Evolutionary conservation across 2,329 filamentous ascomycete genomes (phyloP).

Genomic region (Aspergillus neotritici): DNA sequence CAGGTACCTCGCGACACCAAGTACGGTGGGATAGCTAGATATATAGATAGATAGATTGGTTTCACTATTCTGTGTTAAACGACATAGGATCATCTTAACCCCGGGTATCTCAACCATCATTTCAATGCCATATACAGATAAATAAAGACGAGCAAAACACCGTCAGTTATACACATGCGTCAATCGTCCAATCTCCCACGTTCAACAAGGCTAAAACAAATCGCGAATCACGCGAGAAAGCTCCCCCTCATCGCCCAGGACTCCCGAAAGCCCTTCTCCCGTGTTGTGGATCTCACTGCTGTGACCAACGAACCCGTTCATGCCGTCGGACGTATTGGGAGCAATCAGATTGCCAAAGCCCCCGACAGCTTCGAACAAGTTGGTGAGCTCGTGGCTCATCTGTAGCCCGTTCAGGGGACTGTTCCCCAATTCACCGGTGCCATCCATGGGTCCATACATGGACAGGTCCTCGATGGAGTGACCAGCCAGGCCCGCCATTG

Average conservation of each 20-base stretch:
- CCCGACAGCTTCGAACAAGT: constrained; percentile 59
- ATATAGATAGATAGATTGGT: too few relatives aligned
- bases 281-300: constrained; percentile 39
- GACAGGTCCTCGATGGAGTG: constrained; percentile 56
- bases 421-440: constrained; percentile 41
- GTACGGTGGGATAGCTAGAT: too few relatives aligned
- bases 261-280: constrained; percentile 40
- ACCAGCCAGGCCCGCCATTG: constrained; percentile 61
- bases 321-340: constrained; percentile 28
- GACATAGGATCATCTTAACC: too few relatives aligned
- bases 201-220: constrained; percentile 44
- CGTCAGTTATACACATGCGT: background rate
- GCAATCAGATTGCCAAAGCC: constrained; percentile 43
- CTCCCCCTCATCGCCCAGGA: constrained; percentile 54
- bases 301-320: constrained; percentile 34
- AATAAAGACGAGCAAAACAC: background rate
- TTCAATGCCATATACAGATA: background rate
- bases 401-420: constrained; percentile 56
- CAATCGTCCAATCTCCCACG: background rate
- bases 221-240: constrained; percentile 55
- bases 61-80: too few relatives aligned
- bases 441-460: constrained; percentile 40
- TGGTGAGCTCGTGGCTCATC: constrained; percentile 56
- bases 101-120: too few relatives aligned
- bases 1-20: too few relatives aligned